Evolutionary conservation across 2,329 filamentous ascomycete species (phyloP).

Genomic region (Botryosphaeria dothidea): DNA sequence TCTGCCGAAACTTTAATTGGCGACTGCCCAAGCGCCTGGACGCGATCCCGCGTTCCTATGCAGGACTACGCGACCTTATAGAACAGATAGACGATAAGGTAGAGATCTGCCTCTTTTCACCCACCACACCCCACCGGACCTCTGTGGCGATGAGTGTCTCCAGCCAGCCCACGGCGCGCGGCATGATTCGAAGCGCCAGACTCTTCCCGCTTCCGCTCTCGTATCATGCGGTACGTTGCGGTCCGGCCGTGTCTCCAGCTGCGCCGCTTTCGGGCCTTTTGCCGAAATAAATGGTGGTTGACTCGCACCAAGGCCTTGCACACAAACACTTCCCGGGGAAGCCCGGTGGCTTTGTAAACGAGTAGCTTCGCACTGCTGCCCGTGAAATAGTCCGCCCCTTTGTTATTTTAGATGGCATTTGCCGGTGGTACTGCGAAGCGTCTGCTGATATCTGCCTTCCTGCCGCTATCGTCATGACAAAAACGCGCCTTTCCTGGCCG

Average conservation of each 20-base stretch:
- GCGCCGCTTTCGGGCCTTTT: conserved; percentile 6
- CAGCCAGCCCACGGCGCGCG: not conserved
- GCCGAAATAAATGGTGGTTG: not conserved
- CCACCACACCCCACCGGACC: no score
- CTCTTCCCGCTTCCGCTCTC: not conserved
- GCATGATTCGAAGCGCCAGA: not conserved
- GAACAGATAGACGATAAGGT: not conserved
- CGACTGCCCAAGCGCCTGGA: not conserved
- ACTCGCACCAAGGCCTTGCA: not conserved
- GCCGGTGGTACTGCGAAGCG: not conserved
- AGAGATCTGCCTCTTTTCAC: no score
- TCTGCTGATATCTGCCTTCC: not conserved
- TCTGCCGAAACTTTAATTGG: not conserved
- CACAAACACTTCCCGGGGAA: not conserved
- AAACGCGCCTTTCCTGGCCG: not conserved
- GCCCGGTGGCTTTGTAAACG: not conserved
- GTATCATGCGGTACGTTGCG: not conserved
- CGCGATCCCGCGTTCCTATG: not conserved
- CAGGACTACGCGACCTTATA: not conserved
- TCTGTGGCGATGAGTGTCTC: no score
- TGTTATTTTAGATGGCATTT: not conserved
- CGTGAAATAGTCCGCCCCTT: not conserved
- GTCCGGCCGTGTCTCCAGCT: not conserved
- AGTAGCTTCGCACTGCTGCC: not conserved
- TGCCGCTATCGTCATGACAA: not conserved